Percentiles rank a stretch among this genome's conserved stretches.
Conservation (phyloP, 2,329 filamentous ascomycete genomes). For the Keithomyces neogunnii region DNA sequence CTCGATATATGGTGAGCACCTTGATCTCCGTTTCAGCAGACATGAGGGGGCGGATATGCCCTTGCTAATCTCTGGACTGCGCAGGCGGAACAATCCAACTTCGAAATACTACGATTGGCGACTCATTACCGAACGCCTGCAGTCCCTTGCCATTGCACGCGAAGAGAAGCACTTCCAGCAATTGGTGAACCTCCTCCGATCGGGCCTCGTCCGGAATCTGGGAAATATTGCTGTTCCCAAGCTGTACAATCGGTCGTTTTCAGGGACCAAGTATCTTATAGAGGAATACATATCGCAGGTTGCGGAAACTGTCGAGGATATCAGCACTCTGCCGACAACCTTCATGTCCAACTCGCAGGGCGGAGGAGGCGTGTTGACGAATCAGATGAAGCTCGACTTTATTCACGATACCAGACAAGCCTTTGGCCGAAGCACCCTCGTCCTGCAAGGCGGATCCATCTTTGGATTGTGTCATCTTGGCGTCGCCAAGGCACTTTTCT, state of each 20-base stretch:
- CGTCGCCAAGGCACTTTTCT: constrained; percentile 78
- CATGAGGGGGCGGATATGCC: not conserved
- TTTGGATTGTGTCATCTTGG: constrained; percentile 88
- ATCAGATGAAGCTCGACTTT: constrained; percentile 75
- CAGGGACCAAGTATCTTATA: constrained; percentile 82
- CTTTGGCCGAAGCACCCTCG: constrained; percentile 77
- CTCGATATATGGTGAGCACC: constrained; percentile 64
- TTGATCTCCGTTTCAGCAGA: not conserved
- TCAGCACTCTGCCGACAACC: constrained; percentile 57
- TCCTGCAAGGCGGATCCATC: constrained; percentile 83
- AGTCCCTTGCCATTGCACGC: constrained; percentile 59
- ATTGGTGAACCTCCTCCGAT: constrained; percentile 71
- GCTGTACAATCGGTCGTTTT: constrained; percentile 77
- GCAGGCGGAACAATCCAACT: constrained; percentile 71
- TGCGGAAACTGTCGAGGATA: constrained; percentile 70
- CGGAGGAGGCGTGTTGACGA: constrained; percentile 42
- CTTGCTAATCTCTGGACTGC: constrained; percentile 4
- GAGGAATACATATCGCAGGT: constrained; percentile 86
- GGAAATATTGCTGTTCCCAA: constrained; percentile 79
- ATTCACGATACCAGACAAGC: constrained; percentile 81
- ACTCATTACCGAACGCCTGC: constrained; percentile 70
- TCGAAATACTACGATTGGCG: constrained; percentile 80
- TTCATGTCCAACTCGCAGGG: constrained; percentile 26
- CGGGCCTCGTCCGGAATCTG: constrained; percentile 74
- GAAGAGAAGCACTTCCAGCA: constrained; percentile 64